Percentiles rank a stretch among this genome's conserved stretches.
phyloP scores from a whole-genome alignment of 257 asterid species.

The Galeopsis tetrahit region DNA sequence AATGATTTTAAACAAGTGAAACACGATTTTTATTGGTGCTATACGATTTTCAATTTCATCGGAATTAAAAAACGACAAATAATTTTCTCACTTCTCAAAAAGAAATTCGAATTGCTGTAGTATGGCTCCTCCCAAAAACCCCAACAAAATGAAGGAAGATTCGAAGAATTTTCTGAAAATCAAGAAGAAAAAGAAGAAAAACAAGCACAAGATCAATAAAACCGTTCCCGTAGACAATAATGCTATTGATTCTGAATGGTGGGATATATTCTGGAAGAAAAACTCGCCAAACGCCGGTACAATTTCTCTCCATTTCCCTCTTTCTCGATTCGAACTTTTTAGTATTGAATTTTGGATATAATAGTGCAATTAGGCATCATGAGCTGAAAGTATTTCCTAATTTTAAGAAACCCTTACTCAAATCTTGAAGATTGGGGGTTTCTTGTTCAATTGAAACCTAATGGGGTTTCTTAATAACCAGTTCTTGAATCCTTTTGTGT shows the following conservation, averaged over 20 bases:
- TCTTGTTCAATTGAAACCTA: neutral
- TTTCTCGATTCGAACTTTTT: neutral
- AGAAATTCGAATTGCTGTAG: constrained; percentile 29
- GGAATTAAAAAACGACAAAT: neutral
- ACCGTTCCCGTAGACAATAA: constrained; percentile 55
- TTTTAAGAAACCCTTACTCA: constrained; percentile 22
- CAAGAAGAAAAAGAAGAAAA: constrained; percentile 67
- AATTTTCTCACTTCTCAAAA: neutral
- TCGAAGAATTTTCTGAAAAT: constrained; percentile 55
- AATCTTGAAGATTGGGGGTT: constrained; percentile 16
- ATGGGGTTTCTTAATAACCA: neutral
- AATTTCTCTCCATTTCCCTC: constrained; percentile 4
- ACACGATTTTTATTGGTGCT: too few species aligned
- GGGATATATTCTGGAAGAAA: constrained; percentile 85
- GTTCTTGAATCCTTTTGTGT: constrained; percentile 25
- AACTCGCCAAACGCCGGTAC: constrained; percentile 62
- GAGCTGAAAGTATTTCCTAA: neutral
- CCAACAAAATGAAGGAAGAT: constrained; percentile 61
- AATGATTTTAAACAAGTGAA: neutral
- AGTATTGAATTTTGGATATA: neutral
- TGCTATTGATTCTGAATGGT: constrained; percentile 88
- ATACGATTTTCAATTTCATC: too few species aligned
- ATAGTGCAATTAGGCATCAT: constrained; percentile 9
- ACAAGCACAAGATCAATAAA: constrained; percentile 47
- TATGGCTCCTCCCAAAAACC: constrained; percentile 79